These are phyloP conservation scores for Misopates orontium DNA, from an alignment of 257 asterid species.

Conservation along the genomic window DNA sequence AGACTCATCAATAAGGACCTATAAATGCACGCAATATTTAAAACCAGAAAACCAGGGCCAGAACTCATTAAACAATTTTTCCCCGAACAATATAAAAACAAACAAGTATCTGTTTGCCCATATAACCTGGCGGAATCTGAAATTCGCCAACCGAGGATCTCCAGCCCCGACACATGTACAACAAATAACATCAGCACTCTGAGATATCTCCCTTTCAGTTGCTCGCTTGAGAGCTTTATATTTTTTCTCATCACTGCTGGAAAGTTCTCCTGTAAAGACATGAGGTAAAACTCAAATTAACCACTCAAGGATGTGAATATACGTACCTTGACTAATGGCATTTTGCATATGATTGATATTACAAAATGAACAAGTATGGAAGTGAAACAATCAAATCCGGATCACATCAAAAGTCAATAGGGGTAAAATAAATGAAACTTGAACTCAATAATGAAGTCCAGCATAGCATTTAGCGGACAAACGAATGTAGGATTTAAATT, in stretches of 20 bases:
- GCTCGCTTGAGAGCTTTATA: conserved; percentile 92
- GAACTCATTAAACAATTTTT: background rate
- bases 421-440: background rate
- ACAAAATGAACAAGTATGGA: conserved; percentile 5
- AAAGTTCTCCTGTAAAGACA: conserved; percentile 73
- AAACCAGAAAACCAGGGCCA: background rate
- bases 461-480: background rate
- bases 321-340: background rate
- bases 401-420: conserved; percentile 4
- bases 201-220: conserved; percentile 97
- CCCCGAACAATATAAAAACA: conserved; percentile 8
- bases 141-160: conserved; percentile 94
- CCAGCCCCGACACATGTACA: conserved; percentile 99
- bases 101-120: conserved; percentile 8
- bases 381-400: background rate
- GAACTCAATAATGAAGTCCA: background rate
- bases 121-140: conserved; percentile 93
- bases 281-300: background rate
- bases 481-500: background rate
- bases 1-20: conserved; percentile 99
- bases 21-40: conserved; percentile 18
- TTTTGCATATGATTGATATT: conserved; percentile 3
- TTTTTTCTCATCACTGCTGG: conserved; percentile 96
- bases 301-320: conserved; percentile 4
- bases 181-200: conserved; percentile 99